Base-by-base conservation (phyloP, 2,329 filamentous ascomycete genomes). In the Fusarium incarnatum region DNA sequence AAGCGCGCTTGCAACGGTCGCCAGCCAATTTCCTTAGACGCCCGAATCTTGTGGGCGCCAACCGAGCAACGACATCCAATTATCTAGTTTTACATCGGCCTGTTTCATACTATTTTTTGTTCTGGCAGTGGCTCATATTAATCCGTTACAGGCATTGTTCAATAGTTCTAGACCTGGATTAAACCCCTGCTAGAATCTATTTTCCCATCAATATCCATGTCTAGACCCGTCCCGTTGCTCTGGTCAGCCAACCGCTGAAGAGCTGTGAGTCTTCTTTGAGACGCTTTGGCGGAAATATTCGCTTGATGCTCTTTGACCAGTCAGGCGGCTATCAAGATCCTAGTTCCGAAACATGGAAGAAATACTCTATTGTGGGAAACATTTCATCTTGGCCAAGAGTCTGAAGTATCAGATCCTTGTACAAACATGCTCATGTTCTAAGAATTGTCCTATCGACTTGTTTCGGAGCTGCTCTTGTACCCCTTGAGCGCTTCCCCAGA, bases 21-120 rank as follows among this genome's bases (percentile, higher is more conserved):
- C 64, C 65, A 62, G 57, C 55, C 42, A 67, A 70, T 68, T 72
- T 70, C 64, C 48, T 68, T 69, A 73, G 70, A 71, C 72, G 72
- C 72, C 64, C 56, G 44, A 27, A 27, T 47, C 25, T 22, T 58
- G 53, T 47, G 50, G 58, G 64, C 70, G 70, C 72, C 63, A 69
- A 56, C 67, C 32, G 34, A 67, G 50, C 67, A 54, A 63, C 56
- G 44, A 63, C 50, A 56, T 52, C 72, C 72, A 74, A 74, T 74
- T 62, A 27, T 56, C 49, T 42, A 48, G 11, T 42, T 41, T 40
- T 34, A 60, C 48, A 42, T 57, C 45, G 22, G 34, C 34, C 28
- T 18, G 56, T 70, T 60, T 60, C 56, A 65, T 56, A 56, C 60
- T 40, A 41, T 60, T 56, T 55, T 53, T 34, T 56, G 46, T 49